Percentiles rank a stretch among this genome's conserved stretches.
phyloP scores from a whole-genome alignment of 2,329 filamentous ascomycete genomes.

The Botryotinia convoluta region DNA sequence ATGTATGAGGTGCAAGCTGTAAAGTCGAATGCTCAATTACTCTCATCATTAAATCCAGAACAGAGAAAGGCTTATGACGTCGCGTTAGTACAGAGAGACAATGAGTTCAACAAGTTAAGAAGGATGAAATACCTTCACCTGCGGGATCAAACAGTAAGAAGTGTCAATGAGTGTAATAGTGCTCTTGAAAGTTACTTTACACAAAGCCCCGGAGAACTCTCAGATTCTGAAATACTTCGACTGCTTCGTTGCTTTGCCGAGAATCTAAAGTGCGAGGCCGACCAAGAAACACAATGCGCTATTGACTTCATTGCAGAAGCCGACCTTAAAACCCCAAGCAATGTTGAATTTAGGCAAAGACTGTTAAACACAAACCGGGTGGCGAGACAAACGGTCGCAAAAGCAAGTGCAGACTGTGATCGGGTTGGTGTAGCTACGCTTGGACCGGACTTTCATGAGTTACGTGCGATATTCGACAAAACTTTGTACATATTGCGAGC shows the following conservation, averaged over 20 bases:
- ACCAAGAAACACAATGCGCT: slow-evolving; percentile 1
- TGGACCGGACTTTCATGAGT: neutral
- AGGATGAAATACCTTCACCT: neutral
- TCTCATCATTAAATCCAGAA: neutral
- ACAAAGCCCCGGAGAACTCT: neutral
- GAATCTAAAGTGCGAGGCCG: neutral
- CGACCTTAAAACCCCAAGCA: neutral
- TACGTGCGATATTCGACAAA: neutral
- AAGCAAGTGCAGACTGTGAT: neutral
- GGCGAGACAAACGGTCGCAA: neutral
- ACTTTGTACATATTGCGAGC: neutral
- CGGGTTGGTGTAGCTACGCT: neutral
- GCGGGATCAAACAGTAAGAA: neutral
- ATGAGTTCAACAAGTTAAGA: neutral
- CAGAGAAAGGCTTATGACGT: neutral
- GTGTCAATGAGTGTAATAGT: neutral
- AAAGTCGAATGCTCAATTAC: neutral
- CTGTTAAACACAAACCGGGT: neutral
- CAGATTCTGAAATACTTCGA: neutral
- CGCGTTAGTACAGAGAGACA: neutral
- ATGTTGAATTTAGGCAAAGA: neutral
- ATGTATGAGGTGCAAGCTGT: neutral
- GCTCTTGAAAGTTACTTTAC: neutral
- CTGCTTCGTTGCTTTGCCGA: neutral
- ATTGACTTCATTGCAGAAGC: neutral